phyloP scores from a whole-genome alignment of 352 stramenopile species.

The Phytopythium ostracodes region DNA sequence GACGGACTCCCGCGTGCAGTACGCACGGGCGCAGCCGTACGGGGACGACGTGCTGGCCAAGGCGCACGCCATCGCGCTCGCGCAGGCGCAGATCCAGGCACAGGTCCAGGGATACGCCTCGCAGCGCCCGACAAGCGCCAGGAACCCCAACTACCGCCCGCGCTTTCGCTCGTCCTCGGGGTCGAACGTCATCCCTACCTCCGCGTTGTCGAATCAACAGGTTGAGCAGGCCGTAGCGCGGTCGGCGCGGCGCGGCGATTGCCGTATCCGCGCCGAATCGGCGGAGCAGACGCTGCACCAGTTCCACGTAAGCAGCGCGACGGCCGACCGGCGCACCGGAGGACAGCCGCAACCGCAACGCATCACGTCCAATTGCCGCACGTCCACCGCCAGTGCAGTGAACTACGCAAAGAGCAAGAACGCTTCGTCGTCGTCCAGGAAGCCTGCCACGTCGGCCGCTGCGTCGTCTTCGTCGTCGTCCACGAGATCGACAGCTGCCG shows the following conservation, averaged over 20 bases:
- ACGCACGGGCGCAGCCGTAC: not conserved
- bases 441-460: not conserved
- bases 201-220: not conserved
- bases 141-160: not conserved
- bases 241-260: not conserved
- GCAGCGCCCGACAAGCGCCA: not conserved
- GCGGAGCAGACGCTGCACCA: constrained; percentile 21
- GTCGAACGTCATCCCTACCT: not conserved
- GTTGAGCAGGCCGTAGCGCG: not conserved
- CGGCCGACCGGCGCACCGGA: constrained; percentile 6
- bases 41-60: constrained; percentile 19
- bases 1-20: not conserved
- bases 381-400: constrained; percentile 5
- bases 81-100: constrained; percentile 30
- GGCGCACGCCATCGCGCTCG: constrained; percentile 21
- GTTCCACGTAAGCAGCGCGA: constrained; percentile 7
- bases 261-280: not conserved
- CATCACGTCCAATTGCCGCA: constrained; percentile 10
- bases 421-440: not conserved
- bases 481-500: not conserved
- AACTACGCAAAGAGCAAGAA: constrained; percentile 6
- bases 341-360: constrained; percentile 11
- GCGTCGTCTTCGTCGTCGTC: not conserved
- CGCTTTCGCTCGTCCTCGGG: constrained; percentile 6
- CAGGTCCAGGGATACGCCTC: constrained; percentile 32